Evolutionary conservation across 352 stramenopile genomes (phyloP).

Genomic region (Phytophthora ramorum): DNA sequence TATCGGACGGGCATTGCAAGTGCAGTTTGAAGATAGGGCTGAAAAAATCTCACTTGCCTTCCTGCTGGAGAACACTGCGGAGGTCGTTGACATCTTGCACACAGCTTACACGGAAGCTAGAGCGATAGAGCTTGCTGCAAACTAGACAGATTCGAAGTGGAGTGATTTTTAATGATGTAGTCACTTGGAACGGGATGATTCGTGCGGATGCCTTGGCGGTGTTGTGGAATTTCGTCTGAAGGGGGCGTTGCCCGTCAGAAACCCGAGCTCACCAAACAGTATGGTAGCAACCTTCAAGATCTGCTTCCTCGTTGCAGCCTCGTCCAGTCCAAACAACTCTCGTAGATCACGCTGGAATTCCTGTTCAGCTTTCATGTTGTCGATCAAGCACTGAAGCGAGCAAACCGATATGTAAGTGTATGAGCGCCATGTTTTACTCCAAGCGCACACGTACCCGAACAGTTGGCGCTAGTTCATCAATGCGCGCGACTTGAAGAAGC

Average conservation of each 20-base stretch:
- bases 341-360: slow-evolving; percentile 40
- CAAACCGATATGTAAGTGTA: not conserved
- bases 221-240: not conserved
- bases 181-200: too few relatives aligned
- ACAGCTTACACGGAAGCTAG: slow-evolving; percentile 38
- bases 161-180: too few relatives aligned
- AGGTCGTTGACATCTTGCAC: slow-evolving; percentile 64
- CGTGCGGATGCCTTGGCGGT: too few relatives aligned
- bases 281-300: slow-evolving; percentile 37
- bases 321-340: slow-evolving; percentile 46
- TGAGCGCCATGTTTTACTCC: not conserved
- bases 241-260: slow-evolving; percentile 18
- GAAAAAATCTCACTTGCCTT: slow-evolving; percentile 50
- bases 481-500: slow-evolving; percentile 39
- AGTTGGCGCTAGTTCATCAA: slow-evolving; percentile 43
- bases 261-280: slow-evolving; percentile 35
- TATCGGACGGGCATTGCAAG: slow-evolving; percentile 57
- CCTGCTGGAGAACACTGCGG: slow-evolving; percentile 45
- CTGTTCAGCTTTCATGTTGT: slow-evolving; percentile 42
- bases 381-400: slow-evolving; percentile 40
- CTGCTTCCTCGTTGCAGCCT: slow-evolving; percentile 35
- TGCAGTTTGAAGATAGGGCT: slow-evolving; percentile 38
- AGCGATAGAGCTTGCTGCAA: slow-evolving; percentile 26
- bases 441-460: slow-evolving; percentile 35
- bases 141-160: too few relatives aligned